Percentiles rank a stretch among this genome's conserved stretches.
These are phyloP conservation scores for Nitzschia inconspicua DNA, from an alignment of 108 stramenopile species.

Conservation along the genomic window DNA sequence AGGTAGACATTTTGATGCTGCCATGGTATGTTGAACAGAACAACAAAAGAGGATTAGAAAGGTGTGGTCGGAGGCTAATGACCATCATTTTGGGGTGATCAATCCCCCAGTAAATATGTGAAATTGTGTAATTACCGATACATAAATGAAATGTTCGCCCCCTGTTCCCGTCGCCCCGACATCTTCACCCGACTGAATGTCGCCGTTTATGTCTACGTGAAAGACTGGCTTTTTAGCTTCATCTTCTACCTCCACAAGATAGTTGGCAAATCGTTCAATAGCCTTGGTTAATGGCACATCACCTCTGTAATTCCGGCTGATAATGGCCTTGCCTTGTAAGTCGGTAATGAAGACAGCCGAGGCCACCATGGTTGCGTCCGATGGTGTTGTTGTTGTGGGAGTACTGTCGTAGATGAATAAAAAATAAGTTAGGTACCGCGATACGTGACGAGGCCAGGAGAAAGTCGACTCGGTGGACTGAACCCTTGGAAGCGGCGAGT, in stretches of 20 bases:
- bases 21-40: slow-evolving; percentile 3
- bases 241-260: slow-evolving; percentile 76
- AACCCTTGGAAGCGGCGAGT: too few relatives aligned
- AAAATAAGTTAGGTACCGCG: too few relatives aligned
- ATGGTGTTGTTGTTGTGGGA: too few relatives aligned
- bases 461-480: too few relatives aligned
- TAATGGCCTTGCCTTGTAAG: slow-evolving; percentile 93
- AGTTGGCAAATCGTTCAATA: slow-evolving; percentile 74
- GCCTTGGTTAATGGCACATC: slow-evolving; percentile 90
- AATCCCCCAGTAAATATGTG: too few relatives aligned
- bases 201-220: slow-evolving; percentile 70
- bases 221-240: slow-evolving; percentile 82
- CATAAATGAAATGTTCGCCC: slow-evolving; percentile 83
- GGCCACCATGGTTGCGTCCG: slow-evolving; percentile 71
- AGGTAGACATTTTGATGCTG: slow-evolving; percentile 96
- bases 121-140: slow-evolving; percentile 78
- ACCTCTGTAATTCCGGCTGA: slow-evolving; percentile 97
- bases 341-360: slow-evolving; percentile 90
- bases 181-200: slow-evolving; percentile 45
- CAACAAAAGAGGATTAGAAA: neutral
- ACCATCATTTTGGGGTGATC: neutral
- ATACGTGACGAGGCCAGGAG: too few relatives aligned
- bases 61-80: neutral
- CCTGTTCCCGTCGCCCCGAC: slow-evolving; percentile 59
- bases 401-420: too few relatives aligned